phyloP scores from a whole-genome alignment of 1,139 yeast species.

The Yamadazyma diddensiae region DNA sequence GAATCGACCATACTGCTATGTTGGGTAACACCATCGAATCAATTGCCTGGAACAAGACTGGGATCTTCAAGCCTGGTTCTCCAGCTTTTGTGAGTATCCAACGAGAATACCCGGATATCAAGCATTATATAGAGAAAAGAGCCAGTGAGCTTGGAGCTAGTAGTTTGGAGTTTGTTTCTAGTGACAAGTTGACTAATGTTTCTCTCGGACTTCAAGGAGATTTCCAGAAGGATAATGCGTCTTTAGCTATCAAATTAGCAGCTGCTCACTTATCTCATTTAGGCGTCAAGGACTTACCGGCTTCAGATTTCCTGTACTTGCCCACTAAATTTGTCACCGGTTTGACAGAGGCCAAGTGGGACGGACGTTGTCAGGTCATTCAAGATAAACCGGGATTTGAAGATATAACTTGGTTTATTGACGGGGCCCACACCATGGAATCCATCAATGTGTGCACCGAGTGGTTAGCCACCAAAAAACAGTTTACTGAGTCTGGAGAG shows the following conservation, averaged over 20 bases:
- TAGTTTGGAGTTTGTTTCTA: slow-evolving; percentile 47
- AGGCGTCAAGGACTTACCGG: slow-evolving; percentile 33
- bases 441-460: slow-evolving; percentile 74
- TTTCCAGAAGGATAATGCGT: slow-evolving; percentile 83
- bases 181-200: slow-evolving; percentile 20
- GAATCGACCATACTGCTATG: slow-evolving; percentile 90
- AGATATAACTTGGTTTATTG: slow-evolving; percentile 71
- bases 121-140: slow-evolving; percentile 53
- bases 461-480: slow-evolving; percentile 62
- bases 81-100: slow-evolving; percentile 69
- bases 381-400: slow-evolving; percentile 37
- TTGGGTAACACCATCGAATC: slow-evolving; percentile 85
- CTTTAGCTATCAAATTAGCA: slow-evolving; percentile 79
- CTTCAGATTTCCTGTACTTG: slow-evolving; percentile 30
- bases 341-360: slow-evolving; percentile 73
- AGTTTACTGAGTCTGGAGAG: slow-evolving; percentile 15
- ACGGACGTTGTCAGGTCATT: slow-evolving; percentile 88
- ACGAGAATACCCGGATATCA: slow-evolving; percentile 48
- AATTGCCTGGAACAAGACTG: slow-evolving; percentile 96
- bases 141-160: slow-evolving; percentile 62
- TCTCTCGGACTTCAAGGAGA: slow-evolving; percentile 82
- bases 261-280: slow-evolving; percentile 55
- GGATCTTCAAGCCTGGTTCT: slow-evolving; percentile 71
- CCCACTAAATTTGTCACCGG: slow-evolving; percentile 64
- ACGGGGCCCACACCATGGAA: slow-evolving; percentile 95